phyloP scores from a whole-genome alignment of 306 rosid species.

The Fragaria nilgerrensis region DNA sequence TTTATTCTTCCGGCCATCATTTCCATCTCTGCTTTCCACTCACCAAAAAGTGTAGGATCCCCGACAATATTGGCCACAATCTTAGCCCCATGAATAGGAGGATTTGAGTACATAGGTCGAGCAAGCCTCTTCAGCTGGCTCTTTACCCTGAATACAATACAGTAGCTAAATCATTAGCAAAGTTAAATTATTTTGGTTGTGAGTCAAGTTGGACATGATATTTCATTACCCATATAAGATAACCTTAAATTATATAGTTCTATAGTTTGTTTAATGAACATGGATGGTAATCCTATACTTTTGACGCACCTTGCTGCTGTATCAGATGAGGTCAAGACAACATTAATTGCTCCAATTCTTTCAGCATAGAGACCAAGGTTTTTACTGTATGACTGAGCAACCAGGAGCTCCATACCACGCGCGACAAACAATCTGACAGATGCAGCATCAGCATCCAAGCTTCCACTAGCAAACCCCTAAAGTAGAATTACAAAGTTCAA shows the following conservation, averaged over 20 bases:
- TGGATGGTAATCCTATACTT: background rate
- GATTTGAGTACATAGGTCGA: slow-evolving; percentile 98
- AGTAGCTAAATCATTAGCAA: slow-evolving; percentile 10
- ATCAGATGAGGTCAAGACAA: slow-evolving; percentile 76
- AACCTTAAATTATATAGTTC: no score
- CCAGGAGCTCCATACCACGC: slow-evolving; percentile 86
- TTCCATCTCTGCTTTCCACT: slow-evolving; percentile 98
- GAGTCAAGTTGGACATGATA: background rate
- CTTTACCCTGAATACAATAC: slow-evolving; percentile 66
- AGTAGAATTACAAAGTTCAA: slow-evolving; percentile 12
- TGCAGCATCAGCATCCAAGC: slow-evolving; percentile 86
- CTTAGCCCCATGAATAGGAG: slow-evolving; percentile 92
- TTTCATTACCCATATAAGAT: background rate
- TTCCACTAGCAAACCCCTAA: slow-evolving; percentile 99
- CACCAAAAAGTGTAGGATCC: slow-evolving; percentile 66
- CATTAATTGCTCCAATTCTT: slow-evolving; percentile 95
- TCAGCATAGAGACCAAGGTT: slow-evolving; percentile 98
- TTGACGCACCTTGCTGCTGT: slow-evolving; percentile 70
- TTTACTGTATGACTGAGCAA: slow-evolving; percentile 97
- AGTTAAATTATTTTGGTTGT: background rate
- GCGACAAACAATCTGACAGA: slow-evolving; percentile 88
- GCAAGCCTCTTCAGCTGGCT: slow-evolving; percentile 97
- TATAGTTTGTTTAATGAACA: background rate
- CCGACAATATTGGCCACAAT: slow-evolving; percentile 96
- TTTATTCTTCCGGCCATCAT: slow-evolving; percentile 99